A percentile compares a stretch with the other conserved stretches of the same genome.
Evolutionary conservation across 768 basidiomycete species (phyloP).

Genomic region (Termitomyces sp.): DNA sequence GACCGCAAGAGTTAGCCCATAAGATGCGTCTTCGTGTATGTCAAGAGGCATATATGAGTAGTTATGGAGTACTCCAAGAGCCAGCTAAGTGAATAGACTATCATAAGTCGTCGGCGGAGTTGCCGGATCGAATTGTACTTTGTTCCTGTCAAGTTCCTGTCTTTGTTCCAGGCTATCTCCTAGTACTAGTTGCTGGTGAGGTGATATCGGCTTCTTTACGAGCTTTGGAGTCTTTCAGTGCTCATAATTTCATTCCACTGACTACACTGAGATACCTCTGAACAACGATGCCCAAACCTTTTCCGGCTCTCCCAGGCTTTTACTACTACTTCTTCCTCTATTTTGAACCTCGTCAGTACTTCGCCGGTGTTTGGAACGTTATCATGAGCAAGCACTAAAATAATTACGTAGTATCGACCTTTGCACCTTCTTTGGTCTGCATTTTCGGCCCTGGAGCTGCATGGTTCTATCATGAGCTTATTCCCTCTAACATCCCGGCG

Average conservation of each 20-base stretch:
- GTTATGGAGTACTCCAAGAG: conserved; percentile 1
- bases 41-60: conserved; percentile 9
- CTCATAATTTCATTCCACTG: neutral
- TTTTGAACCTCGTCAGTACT: conserved; percentile 51
- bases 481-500: conserved; percentile 37
- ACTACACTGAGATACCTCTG: neutral
- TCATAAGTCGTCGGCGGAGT: neutral
- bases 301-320: conserved; percentile 56
- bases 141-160: neutral
- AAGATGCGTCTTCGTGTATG: conserved; percentile 6
- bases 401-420: conserved; percentile 26
- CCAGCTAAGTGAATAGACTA: neutral
- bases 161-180: neutral
- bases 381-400: neutral
- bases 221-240: neutral
- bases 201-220: neutral
- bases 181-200: neutral
- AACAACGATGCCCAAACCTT: conserved; percentile 20
- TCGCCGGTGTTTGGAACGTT: neutral
- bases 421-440: conserved; percentile 30
- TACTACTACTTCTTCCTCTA: conserved; percentile 61
- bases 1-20: conserved; percentile 8
- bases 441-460: conserved; percentile 55
- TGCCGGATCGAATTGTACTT: neutral
- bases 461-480: conserved; percentile 65